Conservation (phyloP, 257 asterid species). For the Striga asiatica region DNA sequence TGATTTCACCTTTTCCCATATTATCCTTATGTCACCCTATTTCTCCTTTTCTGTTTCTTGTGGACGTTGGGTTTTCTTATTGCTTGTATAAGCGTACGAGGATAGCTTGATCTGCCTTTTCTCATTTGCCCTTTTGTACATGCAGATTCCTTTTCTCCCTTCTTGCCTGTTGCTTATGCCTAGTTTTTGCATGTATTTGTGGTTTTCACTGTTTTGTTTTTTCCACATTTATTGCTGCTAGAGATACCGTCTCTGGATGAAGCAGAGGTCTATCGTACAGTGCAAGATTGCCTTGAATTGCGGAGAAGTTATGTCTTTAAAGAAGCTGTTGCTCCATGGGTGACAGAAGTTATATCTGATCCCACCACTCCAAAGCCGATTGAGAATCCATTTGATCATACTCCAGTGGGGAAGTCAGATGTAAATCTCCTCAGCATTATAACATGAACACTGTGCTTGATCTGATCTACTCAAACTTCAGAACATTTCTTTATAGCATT, state of each 20-base stretch:
- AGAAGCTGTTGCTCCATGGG: constrained; percentile 86
- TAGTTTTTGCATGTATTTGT: background rate
- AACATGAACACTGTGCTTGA: constrained; percentile 9
- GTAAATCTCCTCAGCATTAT: constrained; percentile 31
- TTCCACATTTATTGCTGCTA: constrained; percentile 24
- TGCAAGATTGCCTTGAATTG: constrained; percentile 81
- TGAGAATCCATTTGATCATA: constrained; percentile 65
- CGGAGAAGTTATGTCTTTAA: constrained; percentile 60
- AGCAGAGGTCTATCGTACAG: constrained; percentile 57
- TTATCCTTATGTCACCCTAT: background rate
- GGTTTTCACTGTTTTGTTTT: constrained; percentile 5
- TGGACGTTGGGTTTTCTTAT: no score
- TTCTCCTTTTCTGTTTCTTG: background rate
- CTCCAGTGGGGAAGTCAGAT: constrained; percentile 63
- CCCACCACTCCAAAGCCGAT: constrained; percentile 91
- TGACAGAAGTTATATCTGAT: constrained; percentile 72
- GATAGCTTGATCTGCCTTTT: no score
- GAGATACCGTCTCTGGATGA: constrained; percentile 87
- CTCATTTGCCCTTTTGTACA: no score
- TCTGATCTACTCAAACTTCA: constrained; percentile 2
- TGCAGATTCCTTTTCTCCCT: no score
- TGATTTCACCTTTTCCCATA: background rate
- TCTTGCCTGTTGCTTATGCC: background rate
- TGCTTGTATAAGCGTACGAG: no score
- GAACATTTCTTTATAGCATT: background rate